Percentiles rank a stretch among this genome's conserved stretches.
These are phyloP conservation scores for Irpex rosettiformis DNA, from an alignment of 1,284 basidiomycete genomes.

Conservation along the genomic window DNA sequence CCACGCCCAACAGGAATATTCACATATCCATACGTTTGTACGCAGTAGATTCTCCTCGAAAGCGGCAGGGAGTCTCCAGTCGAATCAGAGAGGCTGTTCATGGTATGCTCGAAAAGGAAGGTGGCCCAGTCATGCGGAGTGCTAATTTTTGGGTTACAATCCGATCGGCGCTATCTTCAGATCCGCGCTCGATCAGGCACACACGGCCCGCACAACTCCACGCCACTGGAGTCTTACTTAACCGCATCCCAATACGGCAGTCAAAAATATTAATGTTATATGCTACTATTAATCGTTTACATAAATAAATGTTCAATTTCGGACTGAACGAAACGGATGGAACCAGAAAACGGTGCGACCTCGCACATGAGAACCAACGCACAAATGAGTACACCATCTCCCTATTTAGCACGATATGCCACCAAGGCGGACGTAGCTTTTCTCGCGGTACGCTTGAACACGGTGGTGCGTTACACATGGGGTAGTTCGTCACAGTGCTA, in stretches of 20 bases:
- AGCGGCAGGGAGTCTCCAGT: neutral
- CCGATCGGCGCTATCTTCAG: neutral
- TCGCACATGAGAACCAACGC: neutral
- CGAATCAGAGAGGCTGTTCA: neutral
- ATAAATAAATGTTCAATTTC: no score
- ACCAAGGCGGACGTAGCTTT: neutral
- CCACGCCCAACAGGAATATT: no score
- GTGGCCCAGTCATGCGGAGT: neutral
- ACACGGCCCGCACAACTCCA: neutral
- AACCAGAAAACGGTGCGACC: no score
- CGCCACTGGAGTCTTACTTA: neutral
- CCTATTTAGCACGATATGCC: neutral
- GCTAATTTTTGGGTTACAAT: neutral
- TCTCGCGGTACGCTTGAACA: neutral
- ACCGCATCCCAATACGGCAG: neutral
- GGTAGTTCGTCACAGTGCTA: neutral
- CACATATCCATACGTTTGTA: neutral
- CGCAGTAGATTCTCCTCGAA: neutral
- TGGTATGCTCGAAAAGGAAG: conserved; percentile 1
- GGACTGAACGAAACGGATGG: no score
- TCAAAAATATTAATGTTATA: no score
- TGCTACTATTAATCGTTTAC: no score
- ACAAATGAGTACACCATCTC: neutral
- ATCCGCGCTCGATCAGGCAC: neutral
- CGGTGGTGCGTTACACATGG: neutral